Conservation (phyloP, 768 basidiomycete genomes). For the Leccinum pellstonianum region DNA sequence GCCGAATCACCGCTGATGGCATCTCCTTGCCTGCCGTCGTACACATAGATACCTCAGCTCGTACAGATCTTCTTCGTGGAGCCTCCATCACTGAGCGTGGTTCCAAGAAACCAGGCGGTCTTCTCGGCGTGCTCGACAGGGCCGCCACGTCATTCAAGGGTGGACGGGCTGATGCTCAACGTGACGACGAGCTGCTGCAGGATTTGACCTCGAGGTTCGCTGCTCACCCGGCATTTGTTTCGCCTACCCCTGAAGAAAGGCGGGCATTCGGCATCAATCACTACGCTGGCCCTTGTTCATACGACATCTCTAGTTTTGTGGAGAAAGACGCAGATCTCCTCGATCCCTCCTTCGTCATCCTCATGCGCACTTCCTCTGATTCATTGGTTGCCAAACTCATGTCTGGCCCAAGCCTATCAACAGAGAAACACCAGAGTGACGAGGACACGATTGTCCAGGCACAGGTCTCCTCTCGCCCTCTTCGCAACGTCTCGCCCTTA, state of each 20-base stretch:
- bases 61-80: slow-evolving; percentile 60
- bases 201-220: slow-evolving; percentile 49
- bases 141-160: slow-evolving; percentile 48
- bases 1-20: slow-evolving; percentile 51
- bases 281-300: slow-evolving; percentile 53
- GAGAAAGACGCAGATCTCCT: slow-evolving; percentile 53
- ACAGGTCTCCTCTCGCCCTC: slow-evolving; percentile 57
- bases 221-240: slow-evolving; percentile 51
- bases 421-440: slow-evolving; percentile 58
- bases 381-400: slow-evolving; percentile 58
- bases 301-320: slow-evolving; percentile 49
- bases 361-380: slow-evolving; percentile 52
- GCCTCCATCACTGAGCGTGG: slow-evolving; percentile 44
- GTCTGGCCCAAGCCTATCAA: slow-evolving; percentile 59
- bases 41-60: slow-evolving; percentile 54
- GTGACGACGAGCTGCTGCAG: slow-evolving; percentile 49
- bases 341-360: slow-evolving; percentile 54
- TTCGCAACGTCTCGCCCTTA: slow-evolving; percentile 47
- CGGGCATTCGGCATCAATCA: slow-evolving; percentile 60
- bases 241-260: slow-evolving; percentile 31
- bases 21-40: slow-evolving; percentile 45
- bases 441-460: slow-evolving; percentile 59
- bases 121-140: slow-evolving; percentile 55
- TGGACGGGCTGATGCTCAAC: slow-evolving; percentile 48
- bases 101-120: slow-evolving; percentile 54